These are phyloP conservation scores for Gossypium sturtianum DNA, from an alignment of 345 rosid species.

Conservation along the genomic window DNA sequence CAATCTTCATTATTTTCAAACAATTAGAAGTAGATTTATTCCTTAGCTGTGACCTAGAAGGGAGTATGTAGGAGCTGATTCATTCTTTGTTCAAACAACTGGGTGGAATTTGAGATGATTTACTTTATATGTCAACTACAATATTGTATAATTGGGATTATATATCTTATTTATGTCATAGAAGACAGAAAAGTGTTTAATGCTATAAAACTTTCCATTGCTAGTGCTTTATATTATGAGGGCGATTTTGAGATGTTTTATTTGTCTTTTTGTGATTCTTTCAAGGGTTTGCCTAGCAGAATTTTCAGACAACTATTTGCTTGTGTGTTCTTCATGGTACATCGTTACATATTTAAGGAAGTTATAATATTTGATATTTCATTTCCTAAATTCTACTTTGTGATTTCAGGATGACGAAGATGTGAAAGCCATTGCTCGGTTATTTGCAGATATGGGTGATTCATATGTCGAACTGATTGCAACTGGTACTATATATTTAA, in stretches of 20 bases:
- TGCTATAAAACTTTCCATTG: background rate
- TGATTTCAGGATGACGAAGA: slow-evolving; percentile 91
- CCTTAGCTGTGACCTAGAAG: background rate
- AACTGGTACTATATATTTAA: slow-evolving; percentile 44
- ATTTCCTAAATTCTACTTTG: slow-evolving; percentile 15
- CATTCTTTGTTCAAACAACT: background rate
- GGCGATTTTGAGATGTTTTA: background rate
- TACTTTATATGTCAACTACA: background rate
- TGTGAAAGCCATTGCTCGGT: slow-evolving; percentile 93
- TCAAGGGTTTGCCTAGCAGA: slow-evolving; percentile 1
- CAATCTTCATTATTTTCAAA: background rate
- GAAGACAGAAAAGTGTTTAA: background rate
- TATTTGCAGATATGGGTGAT: slow-evolving; percentile 98
- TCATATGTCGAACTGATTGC: slow-evolving; percentile 94
- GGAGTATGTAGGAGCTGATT: background rate
- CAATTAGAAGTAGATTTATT: background rate
- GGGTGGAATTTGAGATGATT: background rate
- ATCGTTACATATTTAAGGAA: background rate
- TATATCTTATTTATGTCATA: background rate
- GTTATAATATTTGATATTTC: background rate
- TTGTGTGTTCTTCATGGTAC: background rate
- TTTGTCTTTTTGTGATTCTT: background rate
- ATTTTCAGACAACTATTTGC: background rate
- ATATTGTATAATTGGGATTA: background rate
- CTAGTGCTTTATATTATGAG: background rate